Evolutionary conservation across 1,284 basidiomycete genomes (phyloP).

Genomic region (Trametes pubescens): DNA sequence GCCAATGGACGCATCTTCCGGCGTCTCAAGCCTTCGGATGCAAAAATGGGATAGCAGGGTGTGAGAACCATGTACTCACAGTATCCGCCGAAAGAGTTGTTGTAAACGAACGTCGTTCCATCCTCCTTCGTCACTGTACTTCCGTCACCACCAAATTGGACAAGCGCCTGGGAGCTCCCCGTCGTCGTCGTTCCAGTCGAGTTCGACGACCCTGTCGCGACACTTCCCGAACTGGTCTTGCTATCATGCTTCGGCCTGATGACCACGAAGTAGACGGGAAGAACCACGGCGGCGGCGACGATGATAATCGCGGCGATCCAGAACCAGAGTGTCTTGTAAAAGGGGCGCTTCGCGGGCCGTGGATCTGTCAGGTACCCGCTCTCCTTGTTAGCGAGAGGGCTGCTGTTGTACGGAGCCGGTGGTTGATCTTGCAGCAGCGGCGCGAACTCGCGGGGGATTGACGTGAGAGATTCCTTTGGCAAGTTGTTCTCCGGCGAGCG

Average conservation of each 20-base stretch:
- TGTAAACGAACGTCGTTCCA: slow-evolving; percentile 72
- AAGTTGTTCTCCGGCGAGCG: background rate
- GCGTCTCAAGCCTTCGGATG: too few relatives aligned
- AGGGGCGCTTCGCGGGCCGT: slow-evolving; percentile 51
- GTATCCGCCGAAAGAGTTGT: slow-evolving; percentile 74
- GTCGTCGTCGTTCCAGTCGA: slow-evolving; percentile 15
- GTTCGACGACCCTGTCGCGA: slow-evolving; percentile 28
- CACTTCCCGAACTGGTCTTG: slow-evolving; percentile 17
- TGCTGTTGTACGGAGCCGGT: slow-evolving; percentile 1
- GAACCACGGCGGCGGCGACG: slow-evolving; percentile 51
- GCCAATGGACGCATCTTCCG: too few relatives aligned
- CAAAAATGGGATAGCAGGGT: background rate
- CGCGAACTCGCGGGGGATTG: slow-evolving; percentile 16
- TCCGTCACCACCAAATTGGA: slow-evolving; percentile 69
- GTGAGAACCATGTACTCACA: slow-evolving; percentile 57
- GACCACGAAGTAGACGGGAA: slow-evolving; percentile 53
- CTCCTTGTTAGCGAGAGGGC: slow-evolving; percentile 7
- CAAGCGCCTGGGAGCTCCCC: slow-evolving; percentile 32
- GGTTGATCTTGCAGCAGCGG: slow-evolving; percentile 8
- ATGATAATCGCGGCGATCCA: slow-evolving; percentile 32
- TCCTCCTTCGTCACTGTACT: slow-evolving; percentile 68
- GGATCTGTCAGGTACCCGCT: slow-evolving; percentile 3
- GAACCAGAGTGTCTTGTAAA: slow-evolving; percentile 38
- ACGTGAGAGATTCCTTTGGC: slow-evolving; percentile 14
- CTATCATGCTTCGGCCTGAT: slow-evolving; percentile 45